Evolutionary conservation across 2,329 filamentous ascomycete species (phyloP), one percentile per base, ranked within the genome.

Genomic region (Verticillium nubilum): DNA sequence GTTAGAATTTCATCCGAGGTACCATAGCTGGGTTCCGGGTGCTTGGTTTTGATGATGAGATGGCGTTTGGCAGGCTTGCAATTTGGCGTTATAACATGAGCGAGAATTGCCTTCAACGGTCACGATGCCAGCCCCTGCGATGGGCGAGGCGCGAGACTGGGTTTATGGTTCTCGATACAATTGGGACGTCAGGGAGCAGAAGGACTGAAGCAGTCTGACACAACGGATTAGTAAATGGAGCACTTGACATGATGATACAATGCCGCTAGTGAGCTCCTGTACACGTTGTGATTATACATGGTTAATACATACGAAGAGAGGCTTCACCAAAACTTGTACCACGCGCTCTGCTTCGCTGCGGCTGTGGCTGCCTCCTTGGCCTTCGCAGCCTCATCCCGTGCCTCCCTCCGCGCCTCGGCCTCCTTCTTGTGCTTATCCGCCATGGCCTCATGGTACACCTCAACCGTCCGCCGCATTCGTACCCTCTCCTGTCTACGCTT

Each of bases 401-500:
- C 54, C 68, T 69, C 64, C 67, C 70, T 70, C 61, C 66, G 68
- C 62, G 79, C 78, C 58, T 76, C 76, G 50, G 74, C 75, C 62
- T 80, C 75, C 64, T 76, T 71, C 61, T 66, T 67, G 65, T 69
- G 76, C 64, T 74, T 75, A 60, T 75, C 77, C 63, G 76, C 74
- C 59, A 63, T 26, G 72, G 76, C 72, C 84, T 75, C 69, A 52
- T 70, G 68, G 52, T 73, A 74, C 35, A 79, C 85, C 70, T 96
- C 91, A 59, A 96, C 88, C 4, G 90, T 90, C 64, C 92, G 81
- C 72, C 90, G 89, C 87, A 99, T 94, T 63, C 91, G 89, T 62
- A 87, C 85, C 67, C 88, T 85, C 74, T 98, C 94, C 62, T 88
- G 81, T 54, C 84, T 80, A 61, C 92, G 82, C 62, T 84, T 83